phyloP scores from a whole-genome alignment of 2,329 filamentous ascomycete genomes.

The Neurospora sp. region DNA sequence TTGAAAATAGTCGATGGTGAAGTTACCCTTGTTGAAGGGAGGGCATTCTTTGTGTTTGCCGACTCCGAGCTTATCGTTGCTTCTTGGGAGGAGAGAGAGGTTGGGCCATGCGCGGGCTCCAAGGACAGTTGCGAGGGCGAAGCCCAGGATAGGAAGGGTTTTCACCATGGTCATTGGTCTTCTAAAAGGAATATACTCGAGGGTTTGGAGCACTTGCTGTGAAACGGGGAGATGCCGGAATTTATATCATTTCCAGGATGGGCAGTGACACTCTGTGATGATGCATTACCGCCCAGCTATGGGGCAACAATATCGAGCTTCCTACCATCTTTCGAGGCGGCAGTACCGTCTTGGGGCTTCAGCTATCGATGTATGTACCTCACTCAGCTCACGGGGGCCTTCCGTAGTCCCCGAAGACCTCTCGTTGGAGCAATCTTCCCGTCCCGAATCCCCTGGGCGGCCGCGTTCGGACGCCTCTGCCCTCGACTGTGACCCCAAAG shows the following conservation, averaged over 20 bases:
- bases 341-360: not conserved
- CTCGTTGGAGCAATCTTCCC: not conserved
- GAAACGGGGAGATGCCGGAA: not conserved
- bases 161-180: not conserved
- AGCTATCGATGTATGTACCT: not conserved
- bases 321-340: not conserved
- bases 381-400: not conserved
- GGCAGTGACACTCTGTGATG: not conserved
- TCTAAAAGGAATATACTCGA: not conserved
- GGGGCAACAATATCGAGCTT: not conserved
- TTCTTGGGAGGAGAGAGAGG: not conserved
- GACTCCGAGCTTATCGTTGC: not conserved
- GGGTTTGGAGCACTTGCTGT: not conserved
- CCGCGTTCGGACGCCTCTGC: not conserved
- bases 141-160: too few species aligned
- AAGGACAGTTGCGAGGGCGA: not conserved
- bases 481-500: not conserved
- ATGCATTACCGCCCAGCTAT: not conserved
- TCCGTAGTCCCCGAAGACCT: not conserved
- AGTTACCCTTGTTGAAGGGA: constrained; percentile 14
- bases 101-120: not conserved
- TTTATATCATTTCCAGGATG: not conserved
- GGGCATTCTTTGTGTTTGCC: constrained; percentile 8
- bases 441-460: not conserved
- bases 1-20: constrained; percentile 21